Conservation (phyloP, 768 basidiomycete genomes). For the Leccinum broughii region DNA sequence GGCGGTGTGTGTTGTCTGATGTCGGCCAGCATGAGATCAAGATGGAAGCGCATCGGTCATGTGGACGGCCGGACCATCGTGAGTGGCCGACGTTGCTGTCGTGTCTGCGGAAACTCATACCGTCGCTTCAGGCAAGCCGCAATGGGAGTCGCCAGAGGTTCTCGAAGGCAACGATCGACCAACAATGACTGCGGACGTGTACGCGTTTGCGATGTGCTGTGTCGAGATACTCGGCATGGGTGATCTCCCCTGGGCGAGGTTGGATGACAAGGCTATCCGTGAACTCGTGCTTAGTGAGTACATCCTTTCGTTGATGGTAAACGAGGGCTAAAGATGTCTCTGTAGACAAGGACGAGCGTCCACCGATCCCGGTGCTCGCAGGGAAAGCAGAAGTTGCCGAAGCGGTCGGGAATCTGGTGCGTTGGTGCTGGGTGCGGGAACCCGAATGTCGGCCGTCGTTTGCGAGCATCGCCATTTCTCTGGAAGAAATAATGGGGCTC, state of each 20-base stretch:
- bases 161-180: conserved; percentile 47
- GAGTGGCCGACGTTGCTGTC: no score
- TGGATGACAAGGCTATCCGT: conserved; percentile 52
- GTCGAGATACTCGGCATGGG: conserved; percentile 65
- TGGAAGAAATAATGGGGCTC: conserved; percentile 46
- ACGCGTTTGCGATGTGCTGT: conserved; percentile 66
- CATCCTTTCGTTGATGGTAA: conserved; percentile 3
- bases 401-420: conserved; percentile 45
- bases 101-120: conserved; percentile 21
- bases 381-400: conserved; percentile 34
- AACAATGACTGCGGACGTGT: conserved; percentile 63
- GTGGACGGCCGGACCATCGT: no score
- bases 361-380: conserved; percentile 42
- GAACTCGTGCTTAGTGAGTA: conserved; percentile 52
- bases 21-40: no score
- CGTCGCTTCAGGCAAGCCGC: conserved; percentile 56
- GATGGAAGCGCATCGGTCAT: no score
- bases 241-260: conserved; percentile 54
- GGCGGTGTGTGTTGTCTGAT: no score
- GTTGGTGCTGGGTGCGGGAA: conserved; percentile 56
- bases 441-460: conserved; percentile 57
- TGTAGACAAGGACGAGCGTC: conserved; percentile 52
- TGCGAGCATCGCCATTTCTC: conserved; percentile 42
- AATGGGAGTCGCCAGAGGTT: conserved; percentile 75
- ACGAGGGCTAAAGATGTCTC: background rate